phyloP scores from a whole-genome alignment of 305 asterid genomes.

The Andrographis paniculata region DNA sequence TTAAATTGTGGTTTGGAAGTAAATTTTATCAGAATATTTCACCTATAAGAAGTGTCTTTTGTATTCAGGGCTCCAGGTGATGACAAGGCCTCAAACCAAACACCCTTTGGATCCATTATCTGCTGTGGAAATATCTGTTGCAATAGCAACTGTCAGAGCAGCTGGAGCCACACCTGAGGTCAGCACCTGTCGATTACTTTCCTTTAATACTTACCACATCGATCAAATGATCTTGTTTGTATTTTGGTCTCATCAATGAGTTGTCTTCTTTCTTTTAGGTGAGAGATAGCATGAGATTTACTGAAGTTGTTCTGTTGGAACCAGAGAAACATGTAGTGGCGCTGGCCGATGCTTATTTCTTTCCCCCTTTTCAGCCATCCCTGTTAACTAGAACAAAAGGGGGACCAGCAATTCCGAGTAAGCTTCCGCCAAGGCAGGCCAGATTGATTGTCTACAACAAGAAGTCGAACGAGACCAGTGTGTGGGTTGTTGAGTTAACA shows the following conservation, averaged over 20 bases:
- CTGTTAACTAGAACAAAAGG: slow-evolving; percentile 75
- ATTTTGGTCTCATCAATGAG: slow-evolving; percentile 9
- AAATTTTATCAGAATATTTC: slow-evolving; percentile 1
- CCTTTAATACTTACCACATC: background rate
- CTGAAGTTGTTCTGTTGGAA: slow-evolving; percentile 85
- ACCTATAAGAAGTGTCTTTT: slow-evolving; percentile 17
- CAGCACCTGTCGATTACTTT: slow-evolving; percentile 10
- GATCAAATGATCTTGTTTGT: background rate
- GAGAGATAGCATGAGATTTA: slow-evolving; percentile 89
- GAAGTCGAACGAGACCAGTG: slow-evolving; percentile 82
- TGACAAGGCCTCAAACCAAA: slow-evolving; percentile 60
- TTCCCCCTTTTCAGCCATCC: slow-evolving; percentile 95
- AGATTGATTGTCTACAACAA: slow-evolving; percentile 81
- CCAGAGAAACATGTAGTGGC: slow-evolving; percentile 85
- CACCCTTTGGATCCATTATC: slow-evolving; percentile 87
- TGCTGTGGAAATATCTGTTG: slow-evolving; percentile 68
- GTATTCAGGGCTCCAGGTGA: slow-evolving; percentile 41
- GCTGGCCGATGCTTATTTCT: slow-evolving; percentile 92
- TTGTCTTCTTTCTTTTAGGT: slow-evolving; percentile 38
- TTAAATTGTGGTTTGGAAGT: background rate
- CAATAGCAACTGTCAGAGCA: slow-evolving; percentile 76
- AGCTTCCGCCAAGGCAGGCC: slow-evolving; percentile 94
- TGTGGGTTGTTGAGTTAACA: slow-evolving; percentile 90
- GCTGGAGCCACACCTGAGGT: slow-evolving; percentile 95
- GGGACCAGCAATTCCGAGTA: slow-evolving; percentile 68